Percentiles rank a stretch among this genome's conserved stretches.
phyloP scores from a whole-genome alignment of 176 grass and related monocot species.

The Carex scoparia region DNA sequence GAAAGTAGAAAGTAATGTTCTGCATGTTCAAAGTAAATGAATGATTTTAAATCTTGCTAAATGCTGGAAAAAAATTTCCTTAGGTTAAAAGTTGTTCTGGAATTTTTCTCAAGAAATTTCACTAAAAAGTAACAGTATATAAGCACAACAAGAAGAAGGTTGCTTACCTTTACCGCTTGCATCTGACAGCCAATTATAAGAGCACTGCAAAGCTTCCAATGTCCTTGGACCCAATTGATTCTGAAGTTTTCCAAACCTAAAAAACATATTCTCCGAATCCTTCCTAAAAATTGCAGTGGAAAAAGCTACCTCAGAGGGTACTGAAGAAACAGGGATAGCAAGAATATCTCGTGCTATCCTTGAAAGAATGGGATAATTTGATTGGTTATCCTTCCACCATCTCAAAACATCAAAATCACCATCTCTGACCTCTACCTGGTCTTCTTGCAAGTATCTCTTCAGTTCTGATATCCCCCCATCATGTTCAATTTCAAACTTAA shows the following conservation, averaged over 20 bases:
- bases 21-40: too few species aligned
- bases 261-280: too few species aligned
- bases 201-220: neutral
- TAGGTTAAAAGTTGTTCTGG: too few species aligned
- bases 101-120: too few species aligned
- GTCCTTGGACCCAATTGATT: neutral
- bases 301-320: neutral
- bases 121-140: too few species aligned
- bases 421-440: too few species aligned
- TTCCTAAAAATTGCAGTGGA: too few species aligned
- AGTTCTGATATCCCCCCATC: neutral
- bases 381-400: neutral
- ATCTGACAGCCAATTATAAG: neutral
- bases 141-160: neutral
- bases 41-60: too few species aligned
- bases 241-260: too few species aligned
- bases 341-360: conserved; percentile 8
- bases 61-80: too few species aligned
- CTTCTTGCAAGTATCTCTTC: neutral
- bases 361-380: conserved; percentile 16
- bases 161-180: neutral
- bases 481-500: neutral
- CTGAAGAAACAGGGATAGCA: conserved; percentile 5
- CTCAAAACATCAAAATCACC: neutral
- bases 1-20: too few species aligned